These are phyloP conservation scores for Podaxis mareebaensis DNA, from an alignment of 768 basidiomycete genomes.

Conservation along the genomic window DNA sequence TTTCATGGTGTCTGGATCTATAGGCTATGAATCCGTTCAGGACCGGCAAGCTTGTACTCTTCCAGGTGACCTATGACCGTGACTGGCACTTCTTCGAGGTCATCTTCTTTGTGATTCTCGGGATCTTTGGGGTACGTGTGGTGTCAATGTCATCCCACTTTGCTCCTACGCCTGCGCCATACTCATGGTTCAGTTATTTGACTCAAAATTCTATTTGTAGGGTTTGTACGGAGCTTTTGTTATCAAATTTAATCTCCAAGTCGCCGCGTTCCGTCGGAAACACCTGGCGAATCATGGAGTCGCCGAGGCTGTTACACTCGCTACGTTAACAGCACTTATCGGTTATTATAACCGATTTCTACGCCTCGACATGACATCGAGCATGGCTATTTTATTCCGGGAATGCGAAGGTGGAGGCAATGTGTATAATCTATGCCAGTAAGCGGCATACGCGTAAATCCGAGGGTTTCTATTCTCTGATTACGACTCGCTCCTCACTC, in stretches of 20 bases:
- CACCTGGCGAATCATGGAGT: slow-evolving; percentile 83
- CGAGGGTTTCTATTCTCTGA: slow-evolving; percentile 1
- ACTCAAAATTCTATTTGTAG: slow-evolving; percentile 38
- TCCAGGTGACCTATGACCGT: slow-evolving; percentile 95
- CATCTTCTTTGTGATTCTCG: slow-evolving; percentile 92
- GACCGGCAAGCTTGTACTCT: slow-evolving; percentile 95
- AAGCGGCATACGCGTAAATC: slow-evolving; percentile 32
- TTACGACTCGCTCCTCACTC: slow-evolving; percentile 30
- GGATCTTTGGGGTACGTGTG: slow-evolving; percentile 84
- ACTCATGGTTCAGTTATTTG: slow-evolving; percentile 1
- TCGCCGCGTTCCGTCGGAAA: slow-evolving; percentile 92
- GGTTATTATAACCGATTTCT: slow-evolving; percentile 95
- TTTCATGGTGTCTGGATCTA: neutral
- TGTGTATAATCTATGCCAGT: slow-evolving; percentile 91
- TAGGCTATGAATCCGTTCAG: slow-evolving; percentile 98
- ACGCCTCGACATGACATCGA: slow-evolving; percentile 97
- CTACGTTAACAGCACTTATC: slow-evolving; percentile 85
- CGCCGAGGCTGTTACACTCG: slow-evolving; percentile 85
- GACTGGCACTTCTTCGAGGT: slow-evolving; percentile 99
- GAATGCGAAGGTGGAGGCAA: slow-evolving; percentile 97
- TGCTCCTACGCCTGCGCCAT: neutral
- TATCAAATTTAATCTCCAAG: slow-evolving; percentile 95
- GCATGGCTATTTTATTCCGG: slow-evolving; percentile 90
- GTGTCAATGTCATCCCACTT: neutral
- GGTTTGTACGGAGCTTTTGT: slow-evolving; percentile 97